These are phyloP conservation scores for Scortechinia acanthostroma DNA, from an alignment of 2,329 filamentous ascomycete species.

Conservation along the genomic window DNA sequence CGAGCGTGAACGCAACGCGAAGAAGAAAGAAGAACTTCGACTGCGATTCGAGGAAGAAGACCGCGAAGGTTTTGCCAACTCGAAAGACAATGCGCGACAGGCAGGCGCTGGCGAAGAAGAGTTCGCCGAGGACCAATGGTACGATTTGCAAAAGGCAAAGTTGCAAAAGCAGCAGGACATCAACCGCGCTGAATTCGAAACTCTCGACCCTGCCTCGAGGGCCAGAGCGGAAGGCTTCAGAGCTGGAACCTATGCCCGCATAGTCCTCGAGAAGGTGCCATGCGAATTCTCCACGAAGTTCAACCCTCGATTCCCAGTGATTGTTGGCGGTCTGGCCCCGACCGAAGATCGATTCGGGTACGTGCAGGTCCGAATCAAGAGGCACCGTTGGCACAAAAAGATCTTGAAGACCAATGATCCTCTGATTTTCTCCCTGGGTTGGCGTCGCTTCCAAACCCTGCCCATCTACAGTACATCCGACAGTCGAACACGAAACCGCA, in stretches of 20 bases:
- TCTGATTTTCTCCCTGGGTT: constrained; percentile 91
- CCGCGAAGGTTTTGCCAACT: constrained; percentile 87
- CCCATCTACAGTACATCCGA: constrained; percentile 94
- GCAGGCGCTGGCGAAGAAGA: constrained; percentile 67
- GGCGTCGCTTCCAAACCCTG: constrained; percentile 87
- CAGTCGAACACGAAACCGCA: constrained; percentile 84
- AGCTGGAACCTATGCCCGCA: constrained; percentile 86
- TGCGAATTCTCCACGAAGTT: constrained; percentile 84
- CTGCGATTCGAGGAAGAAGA: constrained; percentile 96
- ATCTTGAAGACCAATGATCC: constrained; percentile 98
- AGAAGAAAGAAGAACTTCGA: constrained; percentile 87
- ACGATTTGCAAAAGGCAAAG: constrained; percentile 88
- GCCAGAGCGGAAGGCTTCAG: constrained; percentile 81
- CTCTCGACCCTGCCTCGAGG: constrained; percentile 76
- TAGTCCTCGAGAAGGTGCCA: constrained; percentile 82
- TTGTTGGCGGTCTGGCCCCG: constrained; percentile 83
- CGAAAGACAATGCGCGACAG: constrained; percentile 70
- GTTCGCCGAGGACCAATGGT: constrained; percentile 98
- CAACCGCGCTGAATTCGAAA: constrained; percentile 88
- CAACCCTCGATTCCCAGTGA: constrained; percentile 72
- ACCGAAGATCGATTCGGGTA: constrained; percentile 95
- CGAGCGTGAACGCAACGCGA: constrained; percentile 84
- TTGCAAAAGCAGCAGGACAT: constrained; percentile 94
- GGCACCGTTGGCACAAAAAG: constrained; percentile 97
- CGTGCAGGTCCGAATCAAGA: constrained; percentile 91